Evolutionary conservation across 371 early-diverging fungal species (phyloP).

Genomic region (Mucor circinelloides): DNA sequence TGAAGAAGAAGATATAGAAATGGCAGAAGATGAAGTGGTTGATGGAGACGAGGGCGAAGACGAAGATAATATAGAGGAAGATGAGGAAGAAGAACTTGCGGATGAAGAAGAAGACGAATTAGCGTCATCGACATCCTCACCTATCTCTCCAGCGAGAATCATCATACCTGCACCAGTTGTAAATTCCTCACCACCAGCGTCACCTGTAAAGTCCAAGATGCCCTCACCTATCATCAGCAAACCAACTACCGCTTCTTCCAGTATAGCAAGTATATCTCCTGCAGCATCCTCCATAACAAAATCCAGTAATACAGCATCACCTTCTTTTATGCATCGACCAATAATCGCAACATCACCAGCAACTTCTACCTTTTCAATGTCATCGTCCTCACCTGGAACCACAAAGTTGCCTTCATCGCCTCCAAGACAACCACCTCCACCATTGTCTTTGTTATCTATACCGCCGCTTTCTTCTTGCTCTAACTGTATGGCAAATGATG

Average conservation of each 20-base stretch:
- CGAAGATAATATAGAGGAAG: slow-evolving; percentile 4
- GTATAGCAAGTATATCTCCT: not conserved
- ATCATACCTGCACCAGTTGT: not conserved
- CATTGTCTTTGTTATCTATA: not conserved
- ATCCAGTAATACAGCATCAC: not conserved
- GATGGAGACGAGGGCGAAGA: slow-evolving; percentile 8
- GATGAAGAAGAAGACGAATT: slow-evolving; percentile 40
- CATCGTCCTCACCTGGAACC: not conserved
- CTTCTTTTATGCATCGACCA: not conserved
- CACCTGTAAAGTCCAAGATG: not conserved
- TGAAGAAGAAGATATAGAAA: not conserved
- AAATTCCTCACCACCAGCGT: not conserved
- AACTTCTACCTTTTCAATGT: not conserved
- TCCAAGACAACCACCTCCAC: not conserved
- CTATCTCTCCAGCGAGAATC: slow-evolving; percentile 23
- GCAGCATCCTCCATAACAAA: not conserved
- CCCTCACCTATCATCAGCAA: not conserved
- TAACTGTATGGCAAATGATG: slow-evolving; percentile 20
- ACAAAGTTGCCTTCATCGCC: not conserved
- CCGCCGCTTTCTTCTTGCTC: slow-evolving; percentile 18
- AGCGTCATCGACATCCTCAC: slow-evolving; percentile 35
- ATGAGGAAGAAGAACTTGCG: not conserved
- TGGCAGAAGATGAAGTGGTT: slow-evolving; percentile 16
- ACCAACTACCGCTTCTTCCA: not conserved
- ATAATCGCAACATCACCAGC: not conserved